Percentiles rank a stretch among this genome's conserved stretches.
These are phyloP conservation scores for Boletus smithii DNA, from an alignment of 1,284 basidiomycete species.

Conservation along the genomic window DNA sequence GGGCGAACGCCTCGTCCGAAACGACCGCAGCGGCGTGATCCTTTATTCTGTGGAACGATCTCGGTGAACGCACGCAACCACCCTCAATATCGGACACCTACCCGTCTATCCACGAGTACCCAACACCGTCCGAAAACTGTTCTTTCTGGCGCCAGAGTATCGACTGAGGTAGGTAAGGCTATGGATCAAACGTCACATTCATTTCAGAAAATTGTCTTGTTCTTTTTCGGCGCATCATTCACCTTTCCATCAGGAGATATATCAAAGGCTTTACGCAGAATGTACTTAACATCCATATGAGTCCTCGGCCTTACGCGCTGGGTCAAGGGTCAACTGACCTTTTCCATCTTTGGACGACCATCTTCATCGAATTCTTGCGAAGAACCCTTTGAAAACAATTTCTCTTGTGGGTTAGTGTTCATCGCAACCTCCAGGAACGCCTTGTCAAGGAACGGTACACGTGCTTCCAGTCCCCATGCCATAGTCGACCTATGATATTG, in stretches of 20 bases:
- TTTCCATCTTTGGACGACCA: slow-evolving; percentile 90
- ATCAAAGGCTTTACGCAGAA: slow-evolving; percentile 97
- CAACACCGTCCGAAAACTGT: slow-evolving; percentile 99
- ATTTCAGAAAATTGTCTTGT: neutral
- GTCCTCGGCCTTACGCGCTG: slow-evolving; percentile 6
- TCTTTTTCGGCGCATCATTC: slow-evolving; percentile 9
- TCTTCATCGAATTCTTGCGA: slow-evolving; percentile 79
- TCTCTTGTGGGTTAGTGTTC: slow-evolving; percentile 86
- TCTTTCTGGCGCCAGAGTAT: slow-evolving; percentile 99
- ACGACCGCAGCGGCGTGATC: slow-evolving; percentile 76
- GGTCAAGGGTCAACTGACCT: slow-evolving; percentile 46
- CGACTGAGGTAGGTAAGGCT: slow-evolving; percentile 91
- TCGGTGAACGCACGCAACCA: neutral
- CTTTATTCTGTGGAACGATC: slow-evolving; percentile 67
- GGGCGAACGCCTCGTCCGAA: slow-evolving; percentile 80
- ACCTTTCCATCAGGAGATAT: slow-evolving; percentile 81
- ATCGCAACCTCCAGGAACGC: slow-evolving; percentile 92
- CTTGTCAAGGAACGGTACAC: slow-evolving; percentile 99
- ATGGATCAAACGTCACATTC: slow-evolving; percentile 4
- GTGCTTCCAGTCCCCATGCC: slow-evolving; percentile 99
- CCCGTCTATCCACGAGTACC: slow-evolving; percentile 99
- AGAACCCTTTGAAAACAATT: slow-evolving; percentile 87
- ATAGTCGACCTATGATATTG: slow-evolving; percentile 77
- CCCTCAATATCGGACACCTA: too few relatives aligned
- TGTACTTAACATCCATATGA: slow-evolving; percentile 54